Conservation (phyloP, 2,329 filamentous ascomycete species). For the Pseudogymnoascus sp. region DNA sequence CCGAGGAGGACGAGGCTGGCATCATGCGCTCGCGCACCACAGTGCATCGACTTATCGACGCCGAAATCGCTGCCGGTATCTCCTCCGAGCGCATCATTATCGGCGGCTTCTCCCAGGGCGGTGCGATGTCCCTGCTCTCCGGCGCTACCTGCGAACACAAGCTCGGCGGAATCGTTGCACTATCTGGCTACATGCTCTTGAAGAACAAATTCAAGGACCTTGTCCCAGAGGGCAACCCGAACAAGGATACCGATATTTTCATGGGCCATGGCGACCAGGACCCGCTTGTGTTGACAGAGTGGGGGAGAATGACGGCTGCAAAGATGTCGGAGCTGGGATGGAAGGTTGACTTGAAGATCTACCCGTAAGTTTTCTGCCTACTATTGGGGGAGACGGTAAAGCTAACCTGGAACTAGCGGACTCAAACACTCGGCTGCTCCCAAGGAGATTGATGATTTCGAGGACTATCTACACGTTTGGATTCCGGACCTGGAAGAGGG, state of each 20-base stretch:
- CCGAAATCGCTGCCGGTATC: slow-evolving; percentile 75
- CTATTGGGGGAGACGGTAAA: background rate
- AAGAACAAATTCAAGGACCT: slow-evolving; percentile 54
- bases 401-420: slow-evolving; percentile 37
- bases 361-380: slow-evolving; percentile 47
- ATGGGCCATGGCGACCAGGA: slow-evolving; percentile 84
- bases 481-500: slow-evolving; percentile 38
- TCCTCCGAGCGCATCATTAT: slow-evolving; percentile 75
- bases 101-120: slow-evolving; percentile 80
- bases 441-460: slow-evolving; percentile 75
- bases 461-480: slow-evolving; percentile 45
- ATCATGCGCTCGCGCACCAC: slow-evolving; percentile 66
- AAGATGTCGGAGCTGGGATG: slow-evolving; percentile 62
- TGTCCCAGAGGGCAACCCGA: slow-evolving; percentile 48
- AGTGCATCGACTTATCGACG: slow-evolving; percentile 70
- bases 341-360: slow-evolving; percentile 68
- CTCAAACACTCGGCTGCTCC: slow-evolving; percentile 70
- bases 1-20: slow-evolving; percentile 60
- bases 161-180: slow-evolving; percentile 78
- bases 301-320: slow-evolving; percentile 61
- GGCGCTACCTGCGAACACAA: slow-evolving; percentile 66
- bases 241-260: slow-evolving; percentile 74
- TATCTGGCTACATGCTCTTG: slow-evolving; percentile 76
- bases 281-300: slow-evolving; percentile 59
- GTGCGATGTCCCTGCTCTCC: slow-evolving; percentile 75